Conservation (phyloP, 306 rosid genomes). For the Cajanus cajan region DNA sequence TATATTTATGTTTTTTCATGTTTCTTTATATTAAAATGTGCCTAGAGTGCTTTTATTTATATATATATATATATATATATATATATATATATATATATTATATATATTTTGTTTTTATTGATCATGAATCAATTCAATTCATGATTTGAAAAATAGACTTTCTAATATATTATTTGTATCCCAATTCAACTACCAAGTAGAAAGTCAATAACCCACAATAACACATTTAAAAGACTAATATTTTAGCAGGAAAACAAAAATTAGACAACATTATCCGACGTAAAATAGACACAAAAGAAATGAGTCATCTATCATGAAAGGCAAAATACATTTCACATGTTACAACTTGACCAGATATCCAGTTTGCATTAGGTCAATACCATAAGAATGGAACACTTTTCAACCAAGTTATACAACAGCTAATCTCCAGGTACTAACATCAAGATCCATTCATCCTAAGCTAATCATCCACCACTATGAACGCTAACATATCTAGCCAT, state of each 20-base stretch:
- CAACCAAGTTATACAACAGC: slow-evolving; percentile 16
- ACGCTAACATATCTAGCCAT: slow-evolving; percentile 16
- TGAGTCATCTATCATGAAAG: background rate
- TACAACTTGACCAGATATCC: background rate
- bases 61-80: no score
- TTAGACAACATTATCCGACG: background rate
- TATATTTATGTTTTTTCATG: no score
- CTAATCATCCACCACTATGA: slow-evolving; percentile 6
- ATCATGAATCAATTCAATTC: no score
- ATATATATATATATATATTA: no score
- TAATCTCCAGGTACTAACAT: background rate
- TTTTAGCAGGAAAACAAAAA: background rate
- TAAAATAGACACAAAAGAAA: background rate
- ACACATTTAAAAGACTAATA: background rate
- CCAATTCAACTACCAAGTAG: no score
- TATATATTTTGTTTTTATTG: no score
- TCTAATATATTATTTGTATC: no score
- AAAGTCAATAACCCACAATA: background rate
- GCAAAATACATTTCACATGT: background rate
- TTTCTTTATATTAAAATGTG: no score
- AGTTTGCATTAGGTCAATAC: background rate
- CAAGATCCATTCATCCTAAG: slow-evolving; percentile 22
- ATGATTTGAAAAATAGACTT: no score
- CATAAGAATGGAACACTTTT: background rate
- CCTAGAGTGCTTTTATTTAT: no score